phyloP scores from a whole-genome alignment of 2,329 filamentous ascomycete species.

The Botrytis squamosa region DNA sequence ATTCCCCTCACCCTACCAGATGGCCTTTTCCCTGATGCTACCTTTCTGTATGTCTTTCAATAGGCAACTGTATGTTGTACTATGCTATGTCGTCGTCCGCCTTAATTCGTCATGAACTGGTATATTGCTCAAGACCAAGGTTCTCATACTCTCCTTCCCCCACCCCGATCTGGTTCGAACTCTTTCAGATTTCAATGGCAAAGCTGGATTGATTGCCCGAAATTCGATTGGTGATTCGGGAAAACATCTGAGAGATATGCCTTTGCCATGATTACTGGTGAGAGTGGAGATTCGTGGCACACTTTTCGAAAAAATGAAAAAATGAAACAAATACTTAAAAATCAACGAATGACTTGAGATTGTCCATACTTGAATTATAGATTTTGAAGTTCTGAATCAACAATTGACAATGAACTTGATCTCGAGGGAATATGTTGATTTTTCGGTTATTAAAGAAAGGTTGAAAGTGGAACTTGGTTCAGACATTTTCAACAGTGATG shows the following conservation, averaged over 20 bases:
- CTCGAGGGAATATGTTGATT: not conserved
- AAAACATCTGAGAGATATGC: not conserved
- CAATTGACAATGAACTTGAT: not conserved
- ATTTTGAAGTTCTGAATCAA: not conserved
- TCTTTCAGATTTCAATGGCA: not conserved
- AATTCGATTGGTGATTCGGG: not conserved
- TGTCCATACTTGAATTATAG: not conserved
- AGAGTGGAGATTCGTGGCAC: not conserved
- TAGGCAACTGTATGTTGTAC: not conserved
- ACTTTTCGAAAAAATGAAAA: not conserved
- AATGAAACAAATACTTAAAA: not conserved
- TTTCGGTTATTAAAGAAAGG: not conserved
- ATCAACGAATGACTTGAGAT: not conserved
- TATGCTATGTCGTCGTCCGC: not conserved
- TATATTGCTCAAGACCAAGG: not conserved
- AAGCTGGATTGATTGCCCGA: not conserved
- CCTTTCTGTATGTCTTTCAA: no score
- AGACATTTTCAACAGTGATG: not conserved
- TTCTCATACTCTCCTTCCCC: not conserved
- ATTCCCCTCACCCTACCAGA: not conserved
- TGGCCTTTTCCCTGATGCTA: no score
- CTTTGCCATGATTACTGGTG: not conserved
- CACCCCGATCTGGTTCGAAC: not conserved
- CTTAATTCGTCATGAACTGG: not conserved
- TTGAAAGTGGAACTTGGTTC: not conserved